Evolutionary conservation across 2,329 filamentous ascomycete genomes (phyloP), one percentile per base, ranked within the genome.

Genomic region (Nannizzia gypsea): DNA sequence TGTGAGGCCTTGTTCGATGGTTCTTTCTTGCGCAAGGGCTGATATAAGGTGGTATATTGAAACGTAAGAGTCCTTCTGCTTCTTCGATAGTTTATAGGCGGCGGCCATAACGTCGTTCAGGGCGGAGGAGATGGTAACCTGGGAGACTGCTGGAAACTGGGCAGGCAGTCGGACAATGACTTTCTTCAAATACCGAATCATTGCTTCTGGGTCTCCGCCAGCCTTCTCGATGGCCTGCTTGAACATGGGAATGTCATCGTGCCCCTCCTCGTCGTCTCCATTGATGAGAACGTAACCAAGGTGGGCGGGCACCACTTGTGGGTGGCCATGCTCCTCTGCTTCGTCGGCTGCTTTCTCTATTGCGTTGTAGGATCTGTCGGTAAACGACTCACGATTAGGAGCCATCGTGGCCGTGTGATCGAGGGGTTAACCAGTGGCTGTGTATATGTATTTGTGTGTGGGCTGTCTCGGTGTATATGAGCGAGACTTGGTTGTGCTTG

Each of bases 11-110:
- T 77, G 76, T 72, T 93, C 85, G 59, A 97, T 84, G 48, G 81
- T 78, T 5, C 80, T 65, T 67, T 99, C 93, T 68, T 97, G 90
- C 11, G 86, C 83, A 22, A 96, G 79, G 1, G 89, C 85, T 63
- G 86, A 85, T 69, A 99, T 96, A 57, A 99, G 81, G 72, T 99
- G 93, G 74, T 97, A 93, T 62, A 97, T 86, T 44, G 92, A 93
- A 64, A 99, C 89, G 73, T 85, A 99, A 65, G 85, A 89, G 72
- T 99, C 93, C 69, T 96, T 97, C 69, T 99, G 93, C n/a, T 91
- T 90, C 77, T 95, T 96, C 67, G 95, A 92, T 59, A 99, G 75
- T 34, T 97, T 90, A 72, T 88, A 85, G 1, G 93, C 90, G 66
- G 89, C 84, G 66, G 90, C 83, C 57, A 99, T 80, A 60, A 96